phyloP scores from a whole-genome alignment of 495 filamentous ascomycete genomes.

The Aspergillus egyptiacus region DNA sequence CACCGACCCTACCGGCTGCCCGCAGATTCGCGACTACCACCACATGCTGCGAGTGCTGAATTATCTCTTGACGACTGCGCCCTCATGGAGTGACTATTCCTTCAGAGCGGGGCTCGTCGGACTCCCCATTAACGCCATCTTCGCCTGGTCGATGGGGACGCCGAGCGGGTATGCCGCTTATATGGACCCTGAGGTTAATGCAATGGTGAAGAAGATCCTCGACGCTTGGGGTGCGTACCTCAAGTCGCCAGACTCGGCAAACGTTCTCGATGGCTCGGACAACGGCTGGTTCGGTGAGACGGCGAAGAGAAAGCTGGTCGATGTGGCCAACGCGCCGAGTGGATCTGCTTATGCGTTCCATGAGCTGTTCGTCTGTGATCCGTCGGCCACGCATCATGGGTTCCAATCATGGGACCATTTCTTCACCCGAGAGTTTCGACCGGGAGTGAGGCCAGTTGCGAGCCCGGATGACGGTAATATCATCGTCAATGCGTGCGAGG shows the following conservation, averaged over 20 bases:
- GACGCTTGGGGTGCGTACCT: constrained; percentile 63
- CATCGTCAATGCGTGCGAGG: constrained; percentile 63
- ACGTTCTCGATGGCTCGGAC: constrained; percentile 45
- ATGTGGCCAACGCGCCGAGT: constrained; percentile 24
- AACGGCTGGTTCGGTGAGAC: constrained; percentile 58
- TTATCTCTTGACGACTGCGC: constrained; percentile 55
- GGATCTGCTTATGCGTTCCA: constrained; percentile 9
- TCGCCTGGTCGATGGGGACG: constrained; percentile 72
- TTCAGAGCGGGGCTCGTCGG: constrained; percentile 58
- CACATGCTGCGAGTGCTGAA: constrained; percentile 63
- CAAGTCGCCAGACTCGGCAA: constrained; percentile 47
- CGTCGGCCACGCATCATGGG: constrained; percentile 37
- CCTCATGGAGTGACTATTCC: constrained; percentile 51
- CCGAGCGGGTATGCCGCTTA: constrained; percentile 60
- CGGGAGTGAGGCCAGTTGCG: constrained; percentile 52
- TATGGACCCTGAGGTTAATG: constrained; percentile 60
- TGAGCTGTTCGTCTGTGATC: constrained; percentile 21
- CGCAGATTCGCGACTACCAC: constrained; percentile 55
- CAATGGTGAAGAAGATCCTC: constrained; percentile 60
- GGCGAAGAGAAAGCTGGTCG: constrained; percentile 21
- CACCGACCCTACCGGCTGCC: constrained; percentile 52
- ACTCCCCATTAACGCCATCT: constrained; percentile 59
- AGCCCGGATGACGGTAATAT: constrained; percentile 40
- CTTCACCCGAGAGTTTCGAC: constrained; percentile 58
- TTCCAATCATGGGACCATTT: constrained; percentile 70